Evolutionary conservation across 2,329 filamentous ascomycete species (phyloP), one percentile per base, ranked within the genome.

Genomic region (Fusarium sp.): DNA sequence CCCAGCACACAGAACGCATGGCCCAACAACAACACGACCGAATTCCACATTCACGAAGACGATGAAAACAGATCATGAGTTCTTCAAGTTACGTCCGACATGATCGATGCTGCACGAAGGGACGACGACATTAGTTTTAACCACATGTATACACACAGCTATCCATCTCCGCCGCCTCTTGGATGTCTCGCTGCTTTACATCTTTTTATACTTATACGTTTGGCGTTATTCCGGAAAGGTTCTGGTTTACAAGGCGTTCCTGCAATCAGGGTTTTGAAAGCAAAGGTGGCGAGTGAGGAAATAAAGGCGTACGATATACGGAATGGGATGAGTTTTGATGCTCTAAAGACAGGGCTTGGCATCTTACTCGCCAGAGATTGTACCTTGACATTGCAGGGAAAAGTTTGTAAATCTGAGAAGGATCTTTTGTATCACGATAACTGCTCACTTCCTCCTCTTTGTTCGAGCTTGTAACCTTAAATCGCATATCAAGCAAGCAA

Each of bases 1-100:
- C 83, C 85, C 7, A 87, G 83, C 72, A 87, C 82, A 14, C 83
- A 85, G 63, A 79, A 76, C 17, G 78, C 79, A 10, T 84, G 81
- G 81, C 77, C 77, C 7, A 72, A 70, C 24, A 71, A 72, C n/a
- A 71, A 67, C 19, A 67, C 67, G 31, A 47, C 65, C 3, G 80
- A 73, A 8, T 83, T 83, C 50, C 72, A 72, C 24, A 83, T 83
- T 39, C 81, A 83, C 67, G 81, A 82, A 71, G 81, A 83, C 60
- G 71, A 74, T 44, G 73, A 75, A 24, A 63, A 63, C 43, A 64
- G 53, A 47, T 38, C 57, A 65, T 73, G 65, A 73, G 19, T 42
- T 39, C 28, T 42, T 34, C 33, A n/a, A 24, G 43, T 31, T 36
- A 45, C 36, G 44, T 46, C 65, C 21, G 21, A 40, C 21, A 62